These are phyloP conservation scores for Clitocybe nebularis DNA, from an alignment of 1,284 basidiomycete genomes.

Conservation along the genomic window DNA sequence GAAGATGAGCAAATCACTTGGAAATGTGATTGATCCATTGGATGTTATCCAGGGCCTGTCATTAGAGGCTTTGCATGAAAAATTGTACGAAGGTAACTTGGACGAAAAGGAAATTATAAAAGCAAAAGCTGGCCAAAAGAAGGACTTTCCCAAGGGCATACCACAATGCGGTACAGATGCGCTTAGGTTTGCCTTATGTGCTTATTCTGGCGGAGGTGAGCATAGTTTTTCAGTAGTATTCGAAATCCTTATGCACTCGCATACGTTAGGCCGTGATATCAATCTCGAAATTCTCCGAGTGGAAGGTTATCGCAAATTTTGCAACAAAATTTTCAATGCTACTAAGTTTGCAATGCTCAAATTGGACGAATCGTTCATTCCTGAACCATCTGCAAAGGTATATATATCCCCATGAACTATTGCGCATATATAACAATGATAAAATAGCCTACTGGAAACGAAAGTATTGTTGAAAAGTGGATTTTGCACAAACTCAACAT, in stretches of 20 bases:
- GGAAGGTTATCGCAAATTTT: slow-evolving; percentile 99
- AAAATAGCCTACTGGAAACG: slow-evolving; percentile 77
- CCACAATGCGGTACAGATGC: slow-evolving; percentile 99
- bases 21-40: slow-evolving; percentile 97
- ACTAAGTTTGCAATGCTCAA: slow-evolving; percentile 98
- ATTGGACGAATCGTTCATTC: slow-evolving; percentile 80
- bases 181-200: slow-evolving; percentile 91
- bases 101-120: slow-evolving; percentile 93
- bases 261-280: slow-evolving; percentile 76
- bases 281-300: slow-evolving; percentile 95
- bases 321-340: slow-evolving; percentile 99
- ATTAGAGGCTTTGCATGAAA: slow-evolving; percentile 83
- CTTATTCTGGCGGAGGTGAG: slow-evolving; percentile 86
- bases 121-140: slow-evolving; percentile 95
- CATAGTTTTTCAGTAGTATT: slow-evolving; percentile 9
- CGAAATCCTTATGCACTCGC: not conserved
- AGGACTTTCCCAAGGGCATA: slow-evolving; percentile 98
- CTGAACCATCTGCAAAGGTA: slow-evolving; percentile 68
- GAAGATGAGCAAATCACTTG: slow-evolving; percentile 98
- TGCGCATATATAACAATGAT: not conserved
- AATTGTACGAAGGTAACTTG: slow-evolving; percentile 89
- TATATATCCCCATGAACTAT: slow-evolving; percentile 12
- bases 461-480: slow-evolving; percentile 94
- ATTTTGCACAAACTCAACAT: slow-evolving; percentile 92
- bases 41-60: slow-evolving; percentile 91